These are phyloP conservation scores for Sambucus nigra DNA, from an alignment of 129 eudicot genomes.

Conservation along the genomic window DNA sequence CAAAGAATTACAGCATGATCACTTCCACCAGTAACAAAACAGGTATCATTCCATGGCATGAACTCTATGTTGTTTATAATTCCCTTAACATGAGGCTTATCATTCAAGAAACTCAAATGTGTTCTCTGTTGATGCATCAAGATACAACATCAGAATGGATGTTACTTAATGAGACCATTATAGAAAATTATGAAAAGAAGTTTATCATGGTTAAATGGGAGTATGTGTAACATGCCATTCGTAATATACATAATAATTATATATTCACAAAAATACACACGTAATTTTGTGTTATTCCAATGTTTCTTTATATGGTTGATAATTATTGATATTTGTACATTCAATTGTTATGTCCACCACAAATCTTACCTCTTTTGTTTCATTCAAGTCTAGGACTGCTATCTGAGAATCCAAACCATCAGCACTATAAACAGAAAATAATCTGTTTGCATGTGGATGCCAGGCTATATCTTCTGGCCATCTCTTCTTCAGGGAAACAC, in stretches of 20 bases:
- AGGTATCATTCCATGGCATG: constrained; percentile 50
- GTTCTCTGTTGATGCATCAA: constrained; percentile 27
- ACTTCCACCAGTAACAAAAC: constrained; percentile 57
- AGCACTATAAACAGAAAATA: constrained; percentile 65
- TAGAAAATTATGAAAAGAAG: background rate
- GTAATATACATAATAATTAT: background rate
- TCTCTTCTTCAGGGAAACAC: constrained; percentile 67
- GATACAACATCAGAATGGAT: constrained; percentile 7
- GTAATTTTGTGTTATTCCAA: background rate
- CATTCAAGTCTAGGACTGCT: constrained; percentile 56
- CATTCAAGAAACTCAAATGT: constrained; percentile 53
- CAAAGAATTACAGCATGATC: constrained; percentile 58
- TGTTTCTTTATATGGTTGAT: background rate
- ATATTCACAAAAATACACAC: background rate
- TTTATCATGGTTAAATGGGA: too few species aligned
- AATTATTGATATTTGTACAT: too few species aligned
- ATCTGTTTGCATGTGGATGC: constrained; percentile 74
- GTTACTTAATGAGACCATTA: background rate
- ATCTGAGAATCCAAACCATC: constrained; percentile 91
- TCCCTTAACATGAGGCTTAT: constrained; percentile 75
- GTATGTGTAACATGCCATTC: background rate
- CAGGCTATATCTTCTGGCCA: constrained; percentile 99
- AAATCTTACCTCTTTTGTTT: constrained; percentile 45
- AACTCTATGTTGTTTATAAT: constrained; percentile 45
- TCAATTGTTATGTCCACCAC: background rate